Percentiles rank a stretch among this genome's conserved stretches.
Evolutionary conservation across 73 alveolate species (phyloP).

Genomic region (Paramecium primaurelia): DNA sequence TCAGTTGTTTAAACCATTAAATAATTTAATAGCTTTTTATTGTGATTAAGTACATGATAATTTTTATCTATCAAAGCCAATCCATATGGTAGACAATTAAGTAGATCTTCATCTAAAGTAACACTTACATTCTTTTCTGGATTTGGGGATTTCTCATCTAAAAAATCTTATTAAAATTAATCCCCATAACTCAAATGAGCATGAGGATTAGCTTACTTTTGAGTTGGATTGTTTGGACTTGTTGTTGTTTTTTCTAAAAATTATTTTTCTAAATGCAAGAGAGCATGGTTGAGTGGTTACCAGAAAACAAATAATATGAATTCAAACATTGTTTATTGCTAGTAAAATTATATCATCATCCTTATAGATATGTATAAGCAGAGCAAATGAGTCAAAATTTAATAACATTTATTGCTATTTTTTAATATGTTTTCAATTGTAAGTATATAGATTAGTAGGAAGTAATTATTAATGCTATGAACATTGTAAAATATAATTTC

Average conservation of each 20-base stretch:
- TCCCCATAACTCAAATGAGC: not conserved
- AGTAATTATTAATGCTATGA: not conserved
- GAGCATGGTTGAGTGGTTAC: not conserved
- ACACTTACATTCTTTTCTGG: not conserved
- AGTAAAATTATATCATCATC: not conserved
- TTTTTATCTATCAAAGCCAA: not conserved
- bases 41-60: not conserved
- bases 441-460: not conserved
- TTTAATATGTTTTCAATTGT: not conserved
- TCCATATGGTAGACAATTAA: slow-evolving; percentile 29
- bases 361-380: not conserved
- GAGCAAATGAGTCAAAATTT: not conserved
- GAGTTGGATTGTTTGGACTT: not conserved
- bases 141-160: not conserved
- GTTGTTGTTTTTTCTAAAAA: not conserved
- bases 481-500: not conserved
- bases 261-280: not conserved
- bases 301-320: not conserved
- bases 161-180: not conserved
- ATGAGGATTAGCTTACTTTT: not conserved
- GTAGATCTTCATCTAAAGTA: not conserved
- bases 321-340: not conserved
- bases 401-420: not conserved
- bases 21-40: not conserved
- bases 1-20: not conserved